Evolutionary conservation across 2,329 filamentous ascomycete species (phyloP), one percentile per base, ranked within the genome.

Genomic region (Trichoderma sp.): DNA sequence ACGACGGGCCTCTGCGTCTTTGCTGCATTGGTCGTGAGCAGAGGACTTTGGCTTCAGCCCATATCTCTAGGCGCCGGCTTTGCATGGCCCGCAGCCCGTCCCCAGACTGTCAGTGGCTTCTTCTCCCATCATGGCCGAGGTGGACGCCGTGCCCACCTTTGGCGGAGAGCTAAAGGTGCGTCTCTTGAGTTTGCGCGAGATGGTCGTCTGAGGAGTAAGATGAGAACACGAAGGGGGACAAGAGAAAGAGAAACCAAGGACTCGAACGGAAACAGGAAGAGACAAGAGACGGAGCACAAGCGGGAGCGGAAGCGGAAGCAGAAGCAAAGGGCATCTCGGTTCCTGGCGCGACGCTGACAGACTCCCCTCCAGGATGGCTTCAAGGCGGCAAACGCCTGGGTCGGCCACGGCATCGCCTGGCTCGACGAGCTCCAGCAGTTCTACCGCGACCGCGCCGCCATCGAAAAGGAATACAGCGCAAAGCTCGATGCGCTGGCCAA

Each of bases 381-480:
- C 84, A 97, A 96, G 79, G 88, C 92, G 19, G 93, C 96, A 76
- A 97, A 93, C 79, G 87, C 85, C 72, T 99, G 95, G 95, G 91
- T 96, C 65, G 84, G 88, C 68, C 89, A 91, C 76, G 93, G 94
- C 69, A 96, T 99, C 76, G 83, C 86, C 70, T 99, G 94, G 94
- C 88, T 99, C 66, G 94, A 97, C 73, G 95, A 99, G 73, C 91
- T 99, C 68, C 92, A 99, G 77, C 89, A 92, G 74, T 99, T 98
- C 82, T 99, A 98, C 82, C 91, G 95, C 69, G 95, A 99, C 78
- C 88, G 96, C 65, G 92, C 92, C 74, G 88, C 82, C 43, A 97
- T 99, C 76, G 95, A 99, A 80, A 97, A 97, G 80, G 96, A 99
- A 77, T 98, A 99, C 77, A 90, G 92, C 72, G 85, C 90, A 69